These are phyloP conservation scores for Theileria orientalis DNA, from an alignment of 169 alveolate genomes.

Conservation along the genomic window DNA sequence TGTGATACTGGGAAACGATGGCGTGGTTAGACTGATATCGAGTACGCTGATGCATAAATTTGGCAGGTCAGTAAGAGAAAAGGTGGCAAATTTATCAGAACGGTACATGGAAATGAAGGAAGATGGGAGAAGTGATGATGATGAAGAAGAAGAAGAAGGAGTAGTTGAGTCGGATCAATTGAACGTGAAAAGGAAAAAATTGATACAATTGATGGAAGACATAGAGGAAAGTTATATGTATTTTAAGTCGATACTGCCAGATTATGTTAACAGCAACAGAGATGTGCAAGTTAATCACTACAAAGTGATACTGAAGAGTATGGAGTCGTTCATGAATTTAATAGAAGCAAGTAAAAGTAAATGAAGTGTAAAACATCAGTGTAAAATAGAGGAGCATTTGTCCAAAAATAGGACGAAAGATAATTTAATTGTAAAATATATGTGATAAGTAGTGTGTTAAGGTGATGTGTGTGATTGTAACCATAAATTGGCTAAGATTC, in stretches of 20 bases:
- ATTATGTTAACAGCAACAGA: not conserved
- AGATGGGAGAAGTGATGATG: not conserved
- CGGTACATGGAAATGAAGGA: not conserved
- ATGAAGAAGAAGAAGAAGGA: not conserved
- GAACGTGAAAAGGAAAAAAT: not conserved
- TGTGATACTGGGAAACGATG: not conserved
- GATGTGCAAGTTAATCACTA: not conserved
- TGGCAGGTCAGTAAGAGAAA: not conserved
- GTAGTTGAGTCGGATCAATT: not conserved
- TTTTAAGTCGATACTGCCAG: slow-evolving; percentile 1
- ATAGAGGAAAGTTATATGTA: not conserved
- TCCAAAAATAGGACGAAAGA: too few relatives aligned
- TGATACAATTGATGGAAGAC: too few relatives aligned
- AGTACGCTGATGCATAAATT: not conserved
- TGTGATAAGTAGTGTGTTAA: too few relatives aligned
- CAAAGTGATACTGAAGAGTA: not conserved
- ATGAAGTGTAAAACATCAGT: not conserved
- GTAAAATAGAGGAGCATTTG: not conserved
- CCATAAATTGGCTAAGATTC: too few relatives aligned
- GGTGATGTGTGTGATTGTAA: too few relatives aligned
- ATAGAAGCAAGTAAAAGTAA: not conserved
- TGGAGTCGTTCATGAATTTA: not conserved
- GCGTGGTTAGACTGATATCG: not conserved
- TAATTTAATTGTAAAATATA: too few relatives aligned
- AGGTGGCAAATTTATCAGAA: too few relatives aligned